Conservation (phyloP, 73 alveolate species). For the Paramecium bursaria region DNA sequence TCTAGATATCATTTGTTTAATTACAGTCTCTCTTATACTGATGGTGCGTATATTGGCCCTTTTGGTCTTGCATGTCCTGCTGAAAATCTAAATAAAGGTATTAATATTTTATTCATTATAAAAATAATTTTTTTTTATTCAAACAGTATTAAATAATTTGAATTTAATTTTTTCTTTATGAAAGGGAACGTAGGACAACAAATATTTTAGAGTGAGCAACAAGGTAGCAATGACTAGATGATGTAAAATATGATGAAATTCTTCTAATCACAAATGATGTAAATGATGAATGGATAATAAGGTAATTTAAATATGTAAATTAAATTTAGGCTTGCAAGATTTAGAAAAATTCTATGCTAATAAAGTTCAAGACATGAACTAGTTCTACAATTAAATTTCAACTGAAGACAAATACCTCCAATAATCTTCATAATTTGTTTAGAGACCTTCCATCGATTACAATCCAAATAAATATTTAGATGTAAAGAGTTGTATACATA, state of each 20-base stretch:
- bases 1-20: background rate
- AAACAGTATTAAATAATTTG: no score
- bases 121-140: no score
- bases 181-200: no score
- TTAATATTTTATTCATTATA: no score
- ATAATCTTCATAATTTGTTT: constrained; percentile 31
- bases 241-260: constrained; percentile 52
- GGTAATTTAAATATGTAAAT: background rate
- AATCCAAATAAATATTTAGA: no score
- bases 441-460: background rate
- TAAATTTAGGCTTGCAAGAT: constrained; percentile 28
- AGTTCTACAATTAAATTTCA: background rate
- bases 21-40: constrained; percentile 52
- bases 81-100: no score
- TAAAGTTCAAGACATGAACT: constrained; percentile 30
- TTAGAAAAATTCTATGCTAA: constrained; percentile 16
- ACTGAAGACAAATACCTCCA: constrained; percentile 39
- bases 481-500: background rate
- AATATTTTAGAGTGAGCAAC: no score
- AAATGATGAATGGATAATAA: constrained; percentile 24
- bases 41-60: constrained; percentile 60
- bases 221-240: constrained; percentile 43
- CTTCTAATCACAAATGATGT: constrained; percentile 11
- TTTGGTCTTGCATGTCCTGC: no score
- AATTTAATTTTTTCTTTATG: no score